These are phyloP conservation scores for Colletotrichum limetticola DNA, from an alignment of 2,329 filamentous ascomycete genomes.

Conservation along the genomic window DNA sequence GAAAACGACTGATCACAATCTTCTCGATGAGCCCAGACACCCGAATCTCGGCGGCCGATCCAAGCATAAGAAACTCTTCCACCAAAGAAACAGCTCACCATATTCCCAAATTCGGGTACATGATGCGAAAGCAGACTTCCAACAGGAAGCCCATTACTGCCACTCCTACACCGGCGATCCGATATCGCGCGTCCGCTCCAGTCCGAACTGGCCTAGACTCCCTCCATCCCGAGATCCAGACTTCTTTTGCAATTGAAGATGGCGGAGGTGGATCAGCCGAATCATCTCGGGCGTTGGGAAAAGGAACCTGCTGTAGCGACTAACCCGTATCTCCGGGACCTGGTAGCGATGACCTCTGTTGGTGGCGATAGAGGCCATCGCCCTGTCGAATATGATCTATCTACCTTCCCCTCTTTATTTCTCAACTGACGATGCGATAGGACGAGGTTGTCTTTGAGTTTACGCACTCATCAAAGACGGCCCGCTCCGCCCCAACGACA, in stretches of 20 bases:
- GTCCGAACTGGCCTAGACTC: background rate
- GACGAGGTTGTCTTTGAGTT: background rate
- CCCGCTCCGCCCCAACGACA: background rate
- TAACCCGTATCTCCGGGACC: background rate
- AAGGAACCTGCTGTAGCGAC: background rate
- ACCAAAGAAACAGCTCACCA: background rate
- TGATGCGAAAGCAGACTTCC: background rate
- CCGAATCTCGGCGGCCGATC: background rate
- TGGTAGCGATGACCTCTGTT: too few species aligned
- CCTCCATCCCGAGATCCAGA: too few species aligned
- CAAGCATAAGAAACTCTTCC: slow-evolving; percentile 3
- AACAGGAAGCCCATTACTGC: background rate
- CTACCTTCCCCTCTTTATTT: too few species aligned
- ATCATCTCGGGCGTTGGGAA: background rate
- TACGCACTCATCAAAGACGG: background rate
- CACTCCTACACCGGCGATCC: background rate
- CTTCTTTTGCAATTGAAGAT: background rate
- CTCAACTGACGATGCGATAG: background rate
- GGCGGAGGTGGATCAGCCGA: background rate
- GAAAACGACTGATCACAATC: slow-evolving; percentile 26
- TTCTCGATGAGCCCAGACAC: background rate
- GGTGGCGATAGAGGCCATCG: background rate
- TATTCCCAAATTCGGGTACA: background rate
- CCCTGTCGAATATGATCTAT: background rate
- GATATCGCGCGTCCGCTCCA: background rate